Evolutionary conservation across 768 basidiomycete species (phyloP), one percentile per base, ranked within the genome.

Genomic region (Termitomyces sp.): DNA sequence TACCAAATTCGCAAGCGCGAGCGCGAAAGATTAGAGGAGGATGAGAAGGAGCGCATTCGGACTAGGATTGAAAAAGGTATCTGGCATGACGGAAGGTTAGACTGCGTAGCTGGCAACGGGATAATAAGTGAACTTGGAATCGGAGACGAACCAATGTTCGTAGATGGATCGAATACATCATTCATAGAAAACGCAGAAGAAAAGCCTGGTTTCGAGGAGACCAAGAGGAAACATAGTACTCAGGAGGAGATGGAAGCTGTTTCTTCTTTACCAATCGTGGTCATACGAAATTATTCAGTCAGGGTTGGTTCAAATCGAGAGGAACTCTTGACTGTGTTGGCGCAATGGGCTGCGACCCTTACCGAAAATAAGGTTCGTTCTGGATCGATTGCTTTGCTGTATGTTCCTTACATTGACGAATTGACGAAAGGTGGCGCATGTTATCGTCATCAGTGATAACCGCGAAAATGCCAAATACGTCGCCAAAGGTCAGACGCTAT

Each of bases 361-460:
- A 84, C 87, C 0, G 92, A 97, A 67, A 90, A 86, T 61, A 82
- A 88, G 76, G 92, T 91, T 61, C 7, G 31, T 12, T 31, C 42
- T 24, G 47, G 24, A 29, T 34, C 6, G 20, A 14, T 20, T 32
- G 2, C 7, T 26, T 53, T 39, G 32, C 7, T 50, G 18, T 14
- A 36, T 13, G 8, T 50, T 48, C n/a, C n/a, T 46, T 8, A 41
- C 8, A 9, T n/a, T 44, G 56, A 48, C 32, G n/a, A n/a, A 55
- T 24, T 42, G 24, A 43, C 24, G 20, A 24, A 59, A 94, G 91
- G 76, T 92, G 56, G 96, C 96, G 0, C 95, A 98, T 70, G 93
- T 97, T 46, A 76, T 99, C 48, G 84, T 98, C 34, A 74, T 94
- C 44, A 92, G 92, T 63, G 92, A 98, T 67, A 94, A 93, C 63